Evolutionary conservation across 2,329 filamentous ascomycete species (phyloP).

Genomic region (Coniochaeta sp.): DNA sequence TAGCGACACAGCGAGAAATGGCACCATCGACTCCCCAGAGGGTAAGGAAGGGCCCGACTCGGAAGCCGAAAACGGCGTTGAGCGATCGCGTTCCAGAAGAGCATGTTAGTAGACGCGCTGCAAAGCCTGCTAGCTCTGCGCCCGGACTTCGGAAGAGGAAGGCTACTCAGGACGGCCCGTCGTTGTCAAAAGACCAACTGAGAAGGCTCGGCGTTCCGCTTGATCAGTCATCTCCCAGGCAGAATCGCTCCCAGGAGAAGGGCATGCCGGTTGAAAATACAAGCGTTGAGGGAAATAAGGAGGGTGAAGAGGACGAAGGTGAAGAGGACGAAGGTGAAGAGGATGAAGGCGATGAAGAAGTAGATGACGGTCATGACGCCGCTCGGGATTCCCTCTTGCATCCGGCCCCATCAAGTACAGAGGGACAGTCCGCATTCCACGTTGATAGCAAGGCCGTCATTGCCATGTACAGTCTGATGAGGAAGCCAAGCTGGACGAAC

Average conservation of each 20-base stretch:
- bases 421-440: not conserved
- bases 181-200: not conserved
- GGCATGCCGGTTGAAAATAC: not conserved
- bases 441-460: not conserved
- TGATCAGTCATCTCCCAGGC: not conserved
- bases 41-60: not conserved
- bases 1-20: not conserved
- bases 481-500: not conserved
- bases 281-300: not conserved
- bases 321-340: not conserved
- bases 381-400: not conserved
- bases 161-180: not conserved
- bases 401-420: not conserved
- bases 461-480: not conserved
- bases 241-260: not conserved
- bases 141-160: not conserved
- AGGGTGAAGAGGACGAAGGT: too few relatives aligned
- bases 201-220: not conserved
- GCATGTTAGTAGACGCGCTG: not conserved
- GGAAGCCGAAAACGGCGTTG: not conserved
- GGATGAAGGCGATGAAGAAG: not conserved
- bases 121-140: not conserved
- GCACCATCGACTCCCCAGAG: not conserved
- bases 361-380: not conserved
- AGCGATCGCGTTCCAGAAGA: not conserved